These are phyloP conservation scores for Yamadazyma dendronema DNA, from an alignment of 1,139 yeast genomes.

Conservation along the genomic window DNA sequence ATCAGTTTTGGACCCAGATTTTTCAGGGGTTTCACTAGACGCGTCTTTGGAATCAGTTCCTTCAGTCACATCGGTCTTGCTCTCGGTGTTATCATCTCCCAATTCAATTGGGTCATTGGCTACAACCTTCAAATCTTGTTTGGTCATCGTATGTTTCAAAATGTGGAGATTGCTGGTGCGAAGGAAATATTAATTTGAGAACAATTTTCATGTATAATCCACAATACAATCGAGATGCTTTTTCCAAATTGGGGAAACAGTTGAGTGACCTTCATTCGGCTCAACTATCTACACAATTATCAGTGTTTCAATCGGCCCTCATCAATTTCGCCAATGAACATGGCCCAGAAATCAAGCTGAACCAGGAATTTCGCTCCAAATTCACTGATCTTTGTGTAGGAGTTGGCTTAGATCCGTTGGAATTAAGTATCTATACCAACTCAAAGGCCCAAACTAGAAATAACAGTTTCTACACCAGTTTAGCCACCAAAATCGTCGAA, in stretches of 20 bases:
- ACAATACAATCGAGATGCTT: conserved; percentile 32
- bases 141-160: conserved; percentile 13
- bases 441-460: conserved; percentile 22
- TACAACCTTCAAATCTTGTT: conserved; percentile 31
- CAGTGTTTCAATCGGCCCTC: conserved; percentile 60
- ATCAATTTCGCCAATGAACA: conserved; percentile 64
- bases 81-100: conserved; percentile 9
- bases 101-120: conserved; percentile 36
- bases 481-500: conserved; percentile 73
- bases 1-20: not conserved
- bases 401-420: conserved; percentile 83
- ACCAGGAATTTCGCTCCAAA: conserved; percentile 63
- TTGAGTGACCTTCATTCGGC: conserved; percentile 42
- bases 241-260: conserved; percentile 23
- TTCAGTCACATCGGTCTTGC: no score
- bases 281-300: conserved; percentile 55
- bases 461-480: conserved; percentile 60
- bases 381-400: conserved; percentile 74
- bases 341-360: conserved; percentile 58
- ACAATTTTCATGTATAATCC: no score
- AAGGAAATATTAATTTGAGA: no score
- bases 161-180: not conserved
- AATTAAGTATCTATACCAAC: conserved; percentile 31
- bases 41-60: no score
- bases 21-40: not conserved